These are phyloP conservation scores for Thymus quinquecostatus DNA, from an alignment of 257 asterid species.

Conservation along the genomic window DNA sequence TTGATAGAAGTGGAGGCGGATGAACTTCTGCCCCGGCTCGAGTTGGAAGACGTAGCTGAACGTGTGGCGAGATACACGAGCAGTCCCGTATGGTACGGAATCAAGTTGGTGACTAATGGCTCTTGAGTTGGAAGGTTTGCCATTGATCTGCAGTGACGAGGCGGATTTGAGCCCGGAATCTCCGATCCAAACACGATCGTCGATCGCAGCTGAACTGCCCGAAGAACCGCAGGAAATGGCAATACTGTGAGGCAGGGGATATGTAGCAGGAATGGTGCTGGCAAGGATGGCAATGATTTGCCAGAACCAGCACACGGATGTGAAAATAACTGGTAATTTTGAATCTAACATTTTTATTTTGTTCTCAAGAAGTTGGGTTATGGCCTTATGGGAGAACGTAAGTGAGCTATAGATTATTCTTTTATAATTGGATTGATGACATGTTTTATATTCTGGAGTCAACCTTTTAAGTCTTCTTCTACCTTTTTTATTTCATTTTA, in stretches of 20 bases:
- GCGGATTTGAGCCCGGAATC: conserved; percentile 39
- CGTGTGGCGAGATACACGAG: conserved; percentile 39
- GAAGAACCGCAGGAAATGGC: conserved; percentile 66
- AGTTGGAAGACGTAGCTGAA: conserved; percentile 40
- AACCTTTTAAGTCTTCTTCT: conserved; percentile 21
- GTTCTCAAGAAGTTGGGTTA: not conserved
- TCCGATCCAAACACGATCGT: conserved; percentile 61
- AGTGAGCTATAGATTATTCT: not conserved
- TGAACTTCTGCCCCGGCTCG: conserved; percentile 46
- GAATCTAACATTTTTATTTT: conserved; percentile 20
- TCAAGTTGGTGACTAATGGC: conserved; percentile 30
- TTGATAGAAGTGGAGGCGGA: conserved; percentile 52
- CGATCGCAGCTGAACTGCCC: conserved; percentile 36
- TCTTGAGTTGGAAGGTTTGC: conserved; percentile 48
- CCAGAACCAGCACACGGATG: conserved; percentile 28
- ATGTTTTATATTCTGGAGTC: conserved; percentile 12
- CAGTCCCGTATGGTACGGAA: conserved; percentile 41
- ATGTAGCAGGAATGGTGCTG: conserved; percentile 16
- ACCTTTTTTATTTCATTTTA: not conserved
- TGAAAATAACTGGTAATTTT: conserved; percentile 22
- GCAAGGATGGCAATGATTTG: conserved; percentile 30
- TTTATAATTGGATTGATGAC: not conserved
- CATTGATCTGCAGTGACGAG: conserved; percentile 39
- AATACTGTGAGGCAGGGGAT: conserved; percentile 28
- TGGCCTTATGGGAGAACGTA: not conserved